phyloP scores from a whole-genome alignment of 2,329 filamentous ascomycete genomes.

The Hymenoscyphus linearis region DNA sequence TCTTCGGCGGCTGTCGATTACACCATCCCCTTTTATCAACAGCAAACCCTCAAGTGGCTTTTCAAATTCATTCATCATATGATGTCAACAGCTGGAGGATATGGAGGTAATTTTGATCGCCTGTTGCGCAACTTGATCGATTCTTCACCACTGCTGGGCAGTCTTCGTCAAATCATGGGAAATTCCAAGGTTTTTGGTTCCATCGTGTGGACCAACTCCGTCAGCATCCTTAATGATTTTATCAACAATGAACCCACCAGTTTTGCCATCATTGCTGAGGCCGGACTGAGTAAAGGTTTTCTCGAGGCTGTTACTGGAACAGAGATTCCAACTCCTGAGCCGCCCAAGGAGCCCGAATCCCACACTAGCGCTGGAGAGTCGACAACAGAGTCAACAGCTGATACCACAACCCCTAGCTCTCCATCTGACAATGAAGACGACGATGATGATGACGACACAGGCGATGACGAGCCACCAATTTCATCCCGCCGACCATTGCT shows the following conservation, averaged over 20 bases:
- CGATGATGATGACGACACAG: constrained; percentile 38
- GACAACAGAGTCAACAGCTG: constrained; percentile 28
- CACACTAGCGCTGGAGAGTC: constrained; percentile 15
- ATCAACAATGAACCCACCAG: constrained; percentile 99
- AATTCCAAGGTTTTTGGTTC: constrained; percentile 79
- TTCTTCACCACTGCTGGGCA: constrained; percentile 75
- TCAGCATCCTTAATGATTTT: constrained; percentile 88
- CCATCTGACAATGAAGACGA: constrained; percentile 28
- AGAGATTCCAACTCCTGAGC: constrained; percentile 30
- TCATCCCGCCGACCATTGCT: constrained; percentile 49
- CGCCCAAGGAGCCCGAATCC: constrained; percentile 22
- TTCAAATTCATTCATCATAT: constrained; percentile 96
- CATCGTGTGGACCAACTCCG: constrained; percentile 91
- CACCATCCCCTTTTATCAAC: constrained; percentile 85
- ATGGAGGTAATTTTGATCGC: constrained; percentile 79
- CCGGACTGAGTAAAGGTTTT: constrained; percentile 80
- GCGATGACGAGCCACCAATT: constrained; percentile 36
- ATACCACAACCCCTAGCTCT: constrained; percentile 24
- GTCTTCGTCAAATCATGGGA: constrained; percentile 74
- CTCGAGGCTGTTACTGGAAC: constrained; percentile 71
- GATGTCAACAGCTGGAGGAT: constrained; percentile 69
- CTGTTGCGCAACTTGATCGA: constrained; percentile 90
- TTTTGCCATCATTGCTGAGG: constrained; percentile 91
- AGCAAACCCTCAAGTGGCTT: constrained; percentile 87
- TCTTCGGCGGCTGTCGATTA: constrained; percentile 86